These are phyloP conservation scores for Tylopilus vinaceipallidus DNA, from an alignment of 768 basidiomycete genomes.

Conservation along the genomic window DNA sequence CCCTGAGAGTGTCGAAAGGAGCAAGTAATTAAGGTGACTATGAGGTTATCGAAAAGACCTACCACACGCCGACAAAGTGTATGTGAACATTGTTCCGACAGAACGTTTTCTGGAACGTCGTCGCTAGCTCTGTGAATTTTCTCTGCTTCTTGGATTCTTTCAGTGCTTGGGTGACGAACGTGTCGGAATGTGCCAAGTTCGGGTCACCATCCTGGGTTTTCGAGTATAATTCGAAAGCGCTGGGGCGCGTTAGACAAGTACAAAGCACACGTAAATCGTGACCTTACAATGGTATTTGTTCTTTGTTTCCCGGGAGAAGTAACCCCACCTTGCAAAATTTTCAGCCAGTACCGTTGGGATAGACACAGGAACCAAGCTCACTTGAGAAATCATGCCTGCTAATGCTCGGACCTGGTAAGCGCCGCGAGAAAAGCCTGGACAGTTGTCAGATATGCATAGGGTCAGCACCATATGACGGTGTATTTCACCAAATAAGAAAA, in stretches of 20 bases:
- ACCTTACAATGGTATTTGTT: constrained; percentile 40
- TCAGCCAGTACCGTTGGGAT: background rate
- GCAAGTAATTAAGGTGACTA: too few relatives aligned
- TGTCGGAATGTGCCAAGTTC: constrained; percentile 7
- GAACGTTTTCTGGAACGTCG: constrained; percentile 34
- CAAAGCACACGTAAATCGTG: background rate
- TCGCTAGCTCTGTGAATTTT: constrained; percentile 20
- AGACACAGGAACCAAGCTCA: constrained; percentile 8
- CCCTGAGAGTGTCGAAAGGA: too few relatives aligned
- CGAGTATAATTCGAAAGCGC: constrained; percentile 41
- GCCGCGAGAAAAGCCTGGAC: constrained; percentile 45
- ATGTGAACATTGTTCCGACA: constrained; percentile 28
- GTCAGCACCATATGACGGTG: background rate
- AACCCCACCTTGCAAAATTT: constrained; percentile 32
- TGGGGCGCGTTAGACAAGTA: constrained; percentile 8
- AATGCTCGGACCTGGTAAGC: constrained; percentile 41
- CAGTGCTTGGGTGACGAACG: constrained; percentile 1
- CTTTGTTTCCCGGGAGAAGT: constrained; percentile 38
- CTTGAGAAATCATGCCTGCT: constrained; percentile 40
- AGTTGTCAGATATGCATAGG: background rate
- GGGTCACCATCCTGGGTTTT: constrained; percentile 22
- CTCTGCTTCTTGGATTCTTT: constrained; percentile 12
- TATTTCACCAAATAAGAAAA: background rate
- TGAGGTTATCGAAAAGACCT: constrained; percentile 2
- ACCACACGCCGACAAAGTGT: constrained; percentile 47